phyloP scores from a whole-genome alignment of 1,284 basidiomycete species.

The Melampsora larici-populina region DNA sequence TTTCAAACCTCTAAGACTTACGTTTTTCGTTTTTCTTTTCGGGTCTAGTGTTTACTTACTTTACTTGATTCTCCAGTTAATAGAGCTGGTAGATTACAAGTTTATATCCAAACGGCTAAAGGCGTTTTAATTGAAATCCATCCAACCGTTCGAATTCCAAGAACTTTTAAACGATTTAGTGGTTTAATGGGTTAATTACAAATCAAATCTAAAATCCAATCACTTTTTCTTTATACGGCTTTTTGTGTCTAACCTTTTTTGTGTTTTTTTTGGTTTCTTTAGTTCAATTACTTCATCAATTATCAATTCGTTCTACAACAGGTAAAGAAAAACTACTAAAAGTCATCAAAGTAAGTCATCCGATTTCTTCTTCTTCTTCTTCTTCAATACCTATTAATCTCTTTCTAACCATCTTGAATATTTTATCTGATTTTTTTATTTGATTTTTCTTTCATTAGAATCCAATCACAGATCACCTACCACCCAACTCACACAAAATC shows the following conservation, averaged over 20 bases:
- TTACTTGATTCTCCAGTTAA: constrained; percentile 96
- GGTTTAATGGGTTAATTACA: constrained; percentile 99
- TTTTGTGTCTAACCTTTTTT: no score
- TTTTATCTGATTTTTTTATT: no score
- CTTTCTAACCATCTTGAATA: neutral
- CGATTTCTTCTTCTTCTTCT: neutral
- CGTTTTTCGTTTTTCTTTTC: neutral
- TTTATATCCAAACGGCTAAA: constrained; percentile 96
- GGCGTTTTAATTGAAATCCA: constrained; percentile 98
- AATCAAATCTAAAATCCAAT: no score
- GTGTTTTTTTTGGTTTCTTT: constrained; percentile 39
- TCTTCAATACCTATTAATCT: neutral
- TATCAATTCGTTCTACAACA: constrained; percentile 91
- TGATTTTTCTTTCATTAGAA: no score
- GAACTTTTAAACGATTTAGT: constrained; percentile 98
- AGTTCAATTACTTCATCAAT: constrained; percentile 96
- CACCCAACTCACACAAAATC: constrained; percentile 90
- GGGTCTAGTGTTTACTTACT: constrained; percentile 79
- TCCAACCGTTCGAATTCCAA: constrained; percentile 91
- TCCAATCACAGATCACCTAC: constrained; percentile 91
- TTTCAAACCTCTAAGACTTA: neutral
- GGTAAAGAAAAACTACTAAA: constrained; percentile 94
- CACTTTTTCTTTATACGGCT: no score
- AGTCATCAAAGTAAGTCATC: constrained; percentile 78
- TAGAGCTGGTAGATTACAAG: constrained; percentile 92